phyloP scores from a whole-genome alignment of 2,329 filamentous ascomycete genomes.

The Calonectria leucothoes region DNA sequence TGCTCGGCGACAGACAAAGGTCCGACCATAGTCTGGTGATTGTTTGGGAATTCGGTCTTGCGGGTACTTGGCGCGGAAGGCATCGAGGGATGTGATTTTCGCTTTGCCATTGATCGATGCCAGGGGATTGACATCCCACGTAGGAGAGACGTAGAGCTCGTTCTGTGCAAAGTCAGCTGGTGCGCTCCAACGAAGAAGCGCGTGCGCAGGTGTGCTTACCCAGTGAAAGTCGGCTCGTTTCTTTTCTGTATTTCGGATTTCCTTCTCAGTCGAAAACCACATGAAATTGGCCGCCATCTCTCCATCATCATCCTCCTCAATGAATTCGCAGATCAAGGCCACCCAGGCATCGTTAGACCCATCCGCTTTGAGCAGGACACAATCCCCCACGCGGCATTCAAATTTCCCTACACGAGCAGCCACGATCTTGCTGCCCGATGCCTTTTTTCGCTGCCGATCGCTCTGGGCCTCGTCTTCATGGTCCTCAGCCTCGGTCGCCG shows the following conservation, averaged over 20 bases:
- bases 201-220: constrained; percentile 53
- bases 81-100: constrained; percentile 77
- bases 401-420: constrained; percentile 88
- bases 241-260: constrained; percentile 85
- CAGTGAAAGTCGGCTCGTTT: constrained; percentile 83
- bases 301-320: constrained; percentile 73
- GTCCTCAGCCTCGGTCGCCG: constrained; percentile 44
- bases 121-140: constrained; percentile 88
- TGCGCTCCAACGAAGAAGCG: neutral
- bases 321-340: constrained; percentile 86
- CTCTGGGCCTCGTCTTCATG: constrained; percentile 40
- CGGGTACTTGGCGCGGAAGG: constrained; percentile 78
- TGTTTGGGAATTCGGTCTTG: constrained; percentile 79
- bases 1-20: constrained; percentile 89
- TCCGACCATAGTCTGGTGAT: constrained; percentile 82
- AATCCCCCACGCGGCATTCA: constrained; percentile 83
- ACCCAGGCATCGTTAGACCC: constrained; percentile 92
- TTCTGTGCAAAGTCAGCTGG: constrained; percentile 62
- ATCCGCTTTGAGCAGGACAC: constrained; percentile 88
- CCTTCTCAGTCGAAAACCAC: constrained; percentile 95
- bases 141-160: constrained; percentile 90
- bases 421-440: constrained; percentile 67
- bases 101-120: constrained; percentile 93
- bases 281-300: constrained; percentile 88
- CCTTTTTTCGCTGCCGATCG: constrained; percentile 51